phyloP scores from a whole-genome alignment of 2,329 filamentous ascomycete species.

The Dactylellina haptotyla region DNA sequence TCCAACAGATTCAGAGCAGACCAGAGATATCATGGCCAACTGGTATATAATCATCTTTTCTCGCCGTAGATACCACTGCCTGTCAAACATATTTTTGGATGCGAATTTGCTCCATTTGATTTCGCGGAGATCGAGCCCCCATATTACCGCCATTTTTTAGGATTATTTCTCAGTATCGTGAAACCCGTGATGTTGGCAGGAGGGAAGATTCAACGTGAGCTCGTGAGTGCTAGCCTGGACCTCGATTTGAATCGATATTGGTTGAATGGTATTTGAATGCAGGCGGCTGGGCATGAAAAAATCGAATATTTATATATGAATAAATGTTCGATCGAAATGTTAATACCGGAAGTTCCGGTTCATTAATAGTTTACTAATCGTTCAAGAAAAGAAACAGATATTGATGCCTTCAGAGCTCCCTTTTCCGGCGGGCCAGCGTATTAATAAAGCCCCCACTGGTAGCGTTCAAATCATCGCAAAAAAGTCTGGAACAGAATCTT shows the following conservation, averaged over 20 bases:
- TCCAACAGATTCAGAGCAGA: constrained; percentile 69
- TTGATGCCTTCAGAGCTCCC: neutral
- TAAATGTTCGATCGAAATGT: no score
- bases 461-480: no score
- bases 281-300: no score
- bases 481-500: no score
- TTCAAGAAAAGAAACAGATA: neutral
- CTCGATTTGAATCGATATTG: no score
- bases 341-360: neutral
- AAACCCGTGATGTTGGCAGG: neutral
- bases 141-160: constrained; percentile 65
- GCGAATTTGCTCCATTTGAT: constrained; percentile 71
- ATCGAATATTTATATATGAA: no score
- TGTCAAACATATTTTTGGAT: constrained; percentile 69
- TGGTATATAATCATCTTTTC: constrained; percentile 72
- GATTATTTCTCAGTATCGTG: neutral
- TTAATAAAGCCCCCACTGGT: neutral
- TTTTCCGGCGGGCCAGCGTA: neutral
- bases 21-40: constrained; percentile 69
- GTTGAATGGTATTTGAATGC: no score
- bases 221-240: no score
- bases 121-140: constrained; percentile 69
- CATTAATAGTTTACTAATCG: neutral
- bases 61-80: constrained; percentile 67
- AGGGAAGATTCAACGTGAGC: neutral